phyloP scores from a whole-genome alignment of 2,329 filamentous ascomycete genomes.

The Claviceps purpurea region DNA sequence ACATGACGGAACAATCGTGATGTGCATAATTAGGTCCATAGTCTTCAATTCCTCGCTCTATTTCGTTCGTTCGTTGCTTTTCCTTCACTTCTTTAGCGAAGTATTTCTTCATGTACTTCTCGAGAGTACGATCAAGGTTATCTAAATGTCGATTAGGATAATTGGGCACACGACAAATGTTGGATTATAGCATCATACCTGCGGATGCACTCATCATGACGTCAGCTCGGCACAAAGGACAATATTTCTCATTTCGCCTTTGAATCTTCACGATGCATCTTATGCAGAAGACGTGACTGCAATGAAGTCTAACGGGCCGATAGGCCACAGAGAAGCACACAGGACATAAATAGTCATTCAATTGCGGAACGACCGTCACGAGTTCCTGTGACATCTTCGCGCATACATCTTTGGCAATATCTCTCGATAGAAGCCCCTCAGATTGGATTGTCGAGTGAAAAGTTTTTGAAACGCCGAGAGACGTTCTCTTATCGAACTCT shows the following conservation, averaged over 20 bases:
- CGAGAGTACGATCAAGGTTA: conserved; percentile 55
- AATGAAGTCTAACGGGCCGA: conserved; percentile 64
- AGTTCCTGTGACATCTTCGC: conserved; percentile 61
- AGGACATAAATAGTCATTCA: conserved; percentile 76
- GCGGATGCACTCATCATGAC: conserved; percentile 59
- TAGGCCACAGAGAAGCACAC: conserved; percentile 71
- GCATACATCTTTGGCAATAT: conserved; percentile 63
- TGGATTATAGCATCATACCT: conserved; percentile 26
- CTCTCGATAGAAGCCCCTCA: conserved; percentile 47
- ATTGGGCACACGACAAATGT: neutral
- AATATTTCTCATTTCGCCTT: conserved; percentile 50
- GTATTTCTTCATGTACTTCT: conserved; percentile 58
- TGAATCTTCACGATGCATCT: conserved; percentile 73
- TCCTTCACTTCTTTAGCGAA: conserved; percentile 59
- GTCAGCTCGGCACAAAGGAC: conserved; percentile 62
- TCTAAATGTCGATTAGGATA: conserved; percentile 29
- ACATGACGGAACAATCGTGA: conserved; percentile 49
- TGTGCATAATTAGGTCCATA: conserved; percentile 54
- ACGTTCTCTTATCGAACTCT: conserved; percentile 82
- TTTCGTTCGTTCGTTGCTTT: conserved; percentile 59
- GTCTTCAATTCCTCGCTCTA: conserved; percentile 58
- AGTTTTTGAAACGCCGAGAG: conserved; percentile 50
- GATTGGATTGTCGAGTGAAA: conserved; percentile 48
- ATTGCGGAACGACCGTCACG: conserved; percentile 59
- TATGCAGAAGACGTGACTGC: conserved; percentile 71